Percentiles rank a stretch among this genome's conserved stretches.
phyloP scores from a whole-genome alignment of 176 grass and related monocot species.

The Pharus latifolius region DNA sequence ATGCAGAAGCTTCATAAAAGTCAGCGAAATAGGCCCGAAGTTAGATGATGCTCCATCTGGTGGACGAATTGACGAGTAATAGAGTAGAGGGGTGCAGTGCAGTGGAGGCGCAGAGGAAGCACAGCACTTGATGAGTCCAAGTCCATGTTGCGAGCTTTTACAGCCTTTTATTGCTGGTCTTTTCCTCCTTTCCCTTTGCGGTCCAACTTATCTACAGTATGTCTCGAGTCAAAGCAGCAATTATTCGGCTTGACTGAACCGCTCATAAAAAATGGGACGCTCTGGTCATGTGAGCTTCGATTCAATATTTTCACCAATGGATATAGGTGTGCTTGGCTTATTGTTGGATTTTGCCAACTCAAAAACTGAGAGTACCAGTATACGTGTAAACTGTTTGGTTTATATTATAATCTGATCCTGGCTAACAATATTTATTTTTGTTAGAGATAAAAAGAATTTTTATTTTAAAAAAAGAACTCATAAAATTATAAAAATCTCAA shows the following conservation, averaged over 20 bases:
- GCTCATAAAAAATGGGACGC: not conserved
- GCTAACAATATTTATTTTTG: too few species aligned
- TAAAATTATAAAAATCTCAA: too few species aligned
- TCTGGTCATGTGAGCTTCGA: not conserved
- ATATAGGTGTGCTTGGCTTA: too few species aligned
- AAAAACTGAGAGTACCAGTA: too few species aligned
- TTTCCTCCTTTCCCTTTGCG: not conserved
- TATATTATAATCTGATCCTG: too few species aligned
- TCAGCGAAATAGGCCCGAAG: not conserved
- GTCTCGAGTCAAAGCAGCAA: conserved; percentile 15
- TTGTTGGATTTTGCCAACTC: too few species aligned
- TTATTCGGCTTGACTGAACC: conserved; percentile 27
- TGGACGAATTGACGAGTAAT: conserved; percentile 3
- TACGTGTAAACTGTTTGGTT: too few species aligned
- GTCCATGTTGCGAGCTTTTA: conserved; percentile 17
- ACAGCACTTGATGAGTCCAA: conserved; percentile 24
- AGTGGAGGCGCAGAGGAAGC: not conserved
- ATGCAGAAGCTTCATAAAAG: conserved; percentile 1
- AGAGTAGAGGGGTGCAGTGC: not conserved
- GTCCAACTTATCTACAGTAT: conserved; percentile 20
- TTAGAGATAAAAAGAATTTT: too few species aligned
- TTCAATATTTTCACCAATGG: too few species aligned
- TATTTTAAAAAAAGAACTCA: too few species aligned
- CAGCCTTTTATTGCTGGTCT: conserved; percentile 9
- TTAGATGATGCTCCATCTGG: not conserved